A percentile compares a stretch with the other conserved stretches of the same genome.
Evolutionary conservation across 208 protist species (phyloP).

Genomic region (Naegleria fowleri): DNA sequence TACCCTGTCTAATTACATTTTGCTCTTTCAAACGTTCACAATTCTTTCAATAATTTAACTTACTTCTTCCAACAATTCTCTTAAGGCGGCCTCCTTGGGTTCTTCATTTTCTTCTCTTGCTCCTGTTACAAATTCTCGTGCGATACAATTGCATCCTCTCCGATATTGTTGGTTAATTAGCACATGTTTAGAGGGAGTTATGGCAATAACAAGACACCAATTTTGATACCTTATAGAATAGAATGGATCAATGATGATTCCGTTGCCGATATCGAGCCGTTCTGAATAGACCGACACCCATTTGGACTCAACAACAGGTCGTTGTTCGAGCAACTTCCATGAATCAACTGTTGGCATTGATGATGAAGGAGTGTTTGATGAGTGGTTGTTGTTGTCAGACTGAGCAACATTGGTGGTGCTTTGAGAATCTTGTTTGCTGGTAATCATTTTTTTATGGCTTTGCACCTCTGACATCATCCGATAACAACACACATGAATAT

Average conservation of each 20-base stretch:
- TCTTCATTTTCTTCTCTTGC: background rate
- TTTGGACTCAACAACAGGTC: background rate
- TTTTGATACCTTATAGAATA: background rate
- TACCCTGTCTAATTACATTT: background rate
- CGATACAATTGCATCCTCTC: background rate
- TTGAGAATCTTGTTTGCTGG: too few species aligned
- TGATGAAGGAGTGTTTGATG: too few species aligned
- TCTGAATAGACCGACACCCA: background rate
- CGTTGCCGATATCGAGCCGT: background rate
- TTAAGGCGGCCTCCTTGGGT: background rate
- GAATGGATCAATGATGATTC: background rate
- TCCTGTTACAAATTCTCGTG: background rate
- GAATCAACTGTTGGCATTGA: too few species aligned
- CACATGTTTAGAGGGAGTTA: background rate
- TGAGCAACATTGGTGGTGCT: too few species aligned
- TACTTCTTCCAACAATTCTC: background rate
- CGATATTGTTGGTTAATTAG: background rate
- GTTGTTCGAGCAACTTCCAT: background rate
- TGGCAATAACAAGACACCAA: background rate
- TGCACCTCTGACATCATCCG: too few species aligned
- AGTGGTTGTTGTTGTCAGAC: too few species aligned
- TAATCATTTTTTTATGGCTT: too few species aligned
- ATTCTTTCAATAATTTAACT: background rate
- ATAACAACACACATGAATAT: too few species aligned
- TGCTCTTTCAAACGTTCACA: too few species aligned